Evolutionary conservation across 2,329 filamentous ascomycete genomes (phyloP), one percentile per base, ranked within the genome.

Genomic region (Colletotrichum magnum): DNA sequence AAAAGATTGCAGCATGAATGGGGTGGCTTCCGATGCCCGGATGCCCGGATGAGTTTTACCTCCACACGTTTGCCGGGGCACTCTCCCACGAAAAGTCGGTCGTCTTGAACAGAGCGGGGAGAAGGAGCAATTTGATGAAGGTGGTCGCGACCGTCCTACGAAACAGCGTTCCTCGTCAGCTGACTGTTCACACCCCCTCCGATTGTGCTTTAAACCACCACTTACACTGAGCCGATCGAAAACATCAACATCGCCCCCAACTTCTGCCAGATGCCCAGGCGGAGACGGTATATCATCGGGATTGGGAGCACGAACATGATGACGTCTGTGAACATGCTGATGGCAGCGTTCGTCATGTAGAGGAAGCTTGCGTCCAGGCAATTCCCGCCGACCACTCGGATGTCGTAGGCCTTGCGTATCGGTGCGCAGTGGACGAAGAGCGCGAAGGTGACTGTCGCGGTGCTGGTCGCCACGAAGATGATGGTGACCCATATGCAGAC

Each of bases 271-370:
- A 72, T 71, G 0, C 84, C 82, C 58, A 87, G 80, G 52, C 83
- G 81, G 1, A 87, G 75, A 9, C 76, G 77, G 39, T 82, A 74
- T 1, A 87, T 76, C 56, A 85, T 84, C 0, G 80, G 82, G 39
- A 87, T 79, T 0, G 86, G 86, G 2, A 88, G 72, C 1, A 80
- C 71, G 56, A 85, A 84, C 16, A 86, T 79, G 6, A 86, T 70
- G 9, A 87, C 53, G 71, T 87, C 85, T 13, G 84, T 85, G n/a
- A 81, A 56, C 54, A 87, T 84, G 64, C 86, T 86, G 15, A 83
- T 76, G 2, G 80, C 81, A 0, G 85, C 83, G 13, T 85, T 86
- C 43, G 81, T 79, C 39, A 87, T 81, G 73, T 86, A 87, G 28
- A 87, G 80, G 1, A 80, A 76, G n/a, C 83, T 79, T 24, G 81